Percentiles rank a stretch among this genome's conserved stretches.
Conservation (phyloP, 2,329 filamentous ascomycete species). For the Niveomyces coronatus region DNA sequence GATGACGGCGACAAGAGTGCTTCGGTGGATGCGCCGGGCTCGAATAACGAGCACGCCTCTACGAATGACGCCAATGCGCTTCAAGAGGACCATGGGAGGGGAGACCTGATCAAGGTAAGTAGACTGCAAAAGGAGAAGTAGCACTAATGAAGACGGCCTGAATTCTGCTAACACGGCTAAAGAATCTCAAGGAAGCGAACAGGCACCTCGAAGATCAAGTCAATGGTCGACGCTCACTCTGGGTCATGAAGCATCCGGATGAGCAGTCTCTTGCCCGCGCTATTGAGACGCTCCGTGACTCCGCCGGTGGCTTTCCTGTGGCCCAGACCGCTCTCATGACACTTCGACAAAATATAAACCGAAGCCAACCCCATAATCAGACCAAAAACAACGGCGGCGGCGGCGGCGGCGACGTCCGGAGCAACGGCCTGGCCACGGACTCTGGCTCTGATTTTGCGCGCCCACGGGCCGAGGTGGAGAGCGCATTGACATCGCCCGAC, state of each 20-base stretch:
- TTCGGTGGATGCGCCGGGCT: slow-evolving; percentile 18
- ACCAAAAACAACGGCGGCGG: too few species aligned
- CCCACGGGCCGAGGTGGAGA: too few species aligned
- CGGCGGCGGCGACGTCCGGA: background rate
- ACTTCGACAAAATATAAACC: slow-evolving; percentile 12
- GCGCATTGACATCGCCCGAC: too few species aligned
- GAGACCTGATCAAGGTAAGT: slow-evolving; percentile 23
- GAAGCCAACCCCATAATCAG: too few species aligned
- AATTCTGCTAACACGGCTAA: too few species aligned
- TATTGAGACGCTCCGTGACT: slow-evolving; percentile 22
- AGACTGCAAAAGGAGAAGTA: too few species aligned
- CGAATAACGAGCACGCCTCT: slow-evolving; percentile 19
- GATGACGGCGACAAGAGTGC: slow-evolving; percentile 22
- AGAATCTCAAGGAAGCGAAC: slow-evolving; percentile 24
- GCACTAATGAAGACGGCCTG: too few species aligned
- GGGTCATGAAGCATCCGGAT: slow-evolving; percentile 25
- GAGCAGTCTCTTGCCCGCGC: slow-evolving; percentile 21
- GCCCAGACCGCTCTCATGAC: slow-evolving; percentile 20
- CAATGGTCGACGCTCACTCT: slow-evolving; percentile 25
- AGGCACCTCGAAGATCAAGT: slow-evolving; percentile 26
- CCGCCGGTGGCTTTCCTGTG: slow-evolving; percentile 18
- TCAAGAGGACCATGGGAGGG: too few species aligned
- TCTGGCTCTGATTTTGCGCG: too few species aligned
- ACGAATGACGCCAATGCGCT: slow-evolving; percentile 18
- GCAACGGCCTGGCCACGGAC: background rate